phyloP scores from a whole-genome alignment of 495 filamentous ascomycete species.

The Ascobolus immersus region DNA sequence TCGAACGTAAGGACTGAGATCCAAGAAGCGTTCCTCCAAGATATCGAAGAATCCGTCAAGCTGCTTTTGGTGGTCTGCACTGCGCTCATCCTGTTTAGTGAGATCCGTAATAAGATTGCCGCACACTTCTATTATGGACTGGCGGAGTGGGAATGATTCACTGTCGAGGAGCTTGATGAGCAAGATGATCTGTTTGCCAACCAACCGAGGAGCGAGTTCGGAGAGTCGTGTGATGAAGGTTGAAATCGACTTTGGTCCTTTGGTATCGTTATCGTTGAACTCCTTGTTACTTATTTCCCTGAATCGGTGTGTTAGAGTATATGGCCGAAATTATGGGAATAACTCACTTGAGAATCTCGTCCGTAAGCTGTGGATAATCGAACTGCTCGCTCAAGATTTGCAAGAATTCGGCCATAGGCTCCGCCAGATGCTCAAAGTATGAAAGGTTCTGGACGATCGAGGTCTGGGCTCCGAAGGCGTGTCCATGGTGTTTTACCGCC shows the following conservation, averaged over 20 bases:
- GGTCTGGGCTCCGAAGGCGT: slow-evolving; percentile 90
- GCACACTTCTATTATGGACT: slow-evolving; percentile 87
- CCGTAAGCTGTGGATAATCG: slow-evolving; percentile 84
- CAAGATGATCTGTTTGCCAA: slow-evolving; percentile 92
- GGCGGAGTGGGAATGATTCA: slow-evolving; percentile 88
- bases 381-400: slow-evolving; percentile 94
- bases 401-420: slow-evolving; percentile 96
- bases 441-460: slow-evolving; percentile 91
- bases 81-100: slow-evolving; percentile 68
- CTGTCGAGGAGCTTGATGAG: slow-evolving; percentile 83
- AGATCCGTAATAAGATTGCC: slow-evolving; percentile 87
- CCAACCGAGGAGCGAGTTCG: slow-evolving; percentile 70
- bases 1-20: slow-evolving; percentile 90
- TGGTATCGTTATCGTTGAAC: slow-evolving; percentile 86
- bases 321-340: neutral
- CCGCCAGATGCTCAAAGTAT: slow-evolving; percentile 92
- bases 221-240: slow-evolving; percentile 84
- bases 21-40: slow-evolving; percentile 81
- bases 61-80: slow-evolving; percentile 75
- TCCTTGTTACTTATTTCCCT: slow-evolving; percentile 90
- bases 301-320: neutral
- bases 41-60: slow-evolving; percentile 94
- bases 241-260: slow-evolving; percentile 95
- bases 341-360: slow-evolving; percentile 50
- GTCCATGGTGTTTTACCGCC: slow-evolving; percentile 92